Evolutionary conservation across 1,139 yeast species (phyloP).

Genomic region (Scheffersomyces cryptocercus): DNA sequence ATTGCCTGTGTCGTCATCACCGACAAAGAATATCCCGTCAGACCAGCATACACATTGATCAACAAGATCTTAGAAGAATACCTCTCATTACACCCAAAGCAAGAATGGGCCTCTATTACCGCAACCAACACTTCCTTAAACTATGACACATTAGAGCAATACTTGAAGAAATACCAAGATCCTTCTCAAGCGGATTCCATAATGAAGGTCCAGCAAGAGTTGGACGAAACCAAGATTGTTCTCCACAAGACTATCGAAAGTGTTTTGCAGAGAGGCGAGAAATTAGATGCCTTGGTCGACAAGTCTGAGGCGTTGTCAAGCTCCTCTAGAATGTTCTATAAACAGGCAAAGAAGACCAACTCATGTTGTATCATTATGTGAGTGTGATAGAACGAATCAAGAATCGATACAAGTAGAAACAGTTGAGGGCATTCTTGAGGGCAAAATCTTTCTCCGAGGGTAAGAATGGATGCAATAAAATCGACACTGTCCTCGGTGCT

Average conservation of each 20-base stretch:
- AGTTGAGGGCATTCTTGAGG: too few relatives aligned
- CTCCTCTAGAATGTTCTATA: conserved; percentile 90
- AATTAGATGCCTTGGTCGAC: conserved; percentile 89
- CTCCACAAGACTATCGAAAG: conserved; percentile 94
- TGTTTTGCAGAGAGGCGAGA: conserved; percentile 94
- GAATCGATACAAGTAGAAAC: too few relatives aligned
- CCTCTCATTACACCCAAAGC: conserved; percentile 75
- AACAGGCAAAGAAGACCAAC: conserved; percentile 96
- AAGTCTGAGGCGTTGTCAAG: conserved; percentile 91
- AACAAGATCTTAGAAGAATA: conserved; percentile 93
- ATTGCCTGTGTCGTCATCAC: conserved; percentile 90
- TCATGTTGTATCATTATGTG: conserved; percentile 88
- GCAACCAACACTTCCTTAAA: conserved; percentile 51
- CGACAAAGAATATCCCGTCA: conserved; percentile 92
- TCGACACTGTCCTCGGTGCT: too few relatives aligned
- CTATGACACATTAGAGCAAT: conserved; percentile 65
- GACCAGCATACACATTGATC: conserved; percentile 94
- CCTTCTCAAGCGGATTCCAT: conserved; percentile 96
- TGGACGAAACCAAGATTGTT: conserved; percentile 96
- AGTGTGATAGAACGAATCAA: conserved; percentile 5
- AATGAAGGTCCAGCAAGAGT: conserved; percentile 95
- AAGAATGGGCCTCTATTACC: conserved; percentile 62
- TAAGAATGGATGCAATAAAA: too few relatives aligned
- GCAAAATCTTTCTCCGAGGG: too few relatives aligned
- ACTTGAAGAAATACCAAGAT: conserved; percentile 86